Percentiles rank a stretch among this genome's conserved stretches.
phyloP scores from a whole-genome alignment of 192 early-diverging fungal species.

The Coemansia furcata region DNA sequence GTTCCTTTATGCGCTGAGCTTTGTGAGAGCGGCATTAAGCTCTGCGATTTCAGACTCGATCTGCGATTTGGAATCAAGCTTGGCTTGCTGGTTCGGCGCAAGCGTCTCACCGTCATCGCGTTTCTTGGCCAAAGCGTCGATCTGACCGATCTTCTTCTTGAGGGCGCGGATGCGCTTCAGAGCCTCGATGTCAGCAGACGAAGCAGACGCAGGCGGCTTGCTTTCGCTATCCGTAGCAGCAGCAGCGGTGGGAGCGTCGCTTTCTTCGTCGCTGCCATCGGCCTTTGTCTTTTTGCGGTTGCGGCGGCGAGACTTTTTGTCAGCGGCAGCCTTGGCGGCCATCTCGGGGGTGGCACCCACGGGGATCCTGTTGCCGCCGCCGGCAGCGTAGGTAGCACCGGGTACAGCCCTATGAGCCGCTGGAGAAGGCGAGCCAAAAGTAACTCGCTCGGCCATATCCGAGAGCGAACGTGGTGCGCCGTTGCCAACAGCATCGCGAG shows the following conservation, averaged over 20 bases:
- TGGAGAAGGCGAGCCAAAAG: conserved; percentile 18
- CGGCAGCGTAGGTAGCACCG: conserved; percentile 19
- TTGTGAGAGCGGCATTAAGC: conserved; percentile 22
- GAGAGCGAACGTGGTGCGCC: conserved; percentile 40
- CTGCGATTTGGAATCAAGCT: conserved; percentile 28
- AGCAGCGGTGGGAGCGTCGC: conserved; percentile 15
- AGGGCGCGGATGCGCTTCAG: conserved; percentile 86
- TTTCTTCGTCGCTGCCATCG: conserved; percentile 53
- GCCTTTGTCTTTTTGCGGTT: conserved; percentile 74
- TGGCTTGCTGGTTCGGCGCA: conserved; percentile 59
- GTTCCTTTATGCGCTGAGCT: neutral
- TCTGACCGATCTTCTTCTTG: conserved; percentile 91
- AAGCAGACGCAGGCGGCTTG: neutral
- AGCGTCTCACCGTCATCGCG: conserved; percentile 73
- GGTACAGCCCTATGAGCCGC: conserved; percentile 12
- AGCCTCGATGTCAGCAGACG: conserved; percentile 56
- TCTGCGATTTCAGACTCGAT: conserved; percentile 37
- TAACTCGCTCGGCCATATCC: conserved; percentile 36
- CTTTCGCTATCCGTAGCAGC: neutral
- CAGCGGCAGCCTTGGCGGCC: conserved; percentile 17
- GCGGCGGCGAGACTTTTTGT: conserved; percentile 70
- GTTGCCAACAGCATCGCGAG: conserved; percentile 18
- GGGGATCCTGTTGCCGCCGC: conserved; percentile 22
- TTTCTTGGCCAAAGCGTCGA: conserved; percentile 79
- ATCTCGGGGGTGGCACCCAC: conserved; percentile 28